These are phyloP conservation scores for Coemansia sp. DNA, from an alignment of 192 early-diverging fungal species.

Conservation along the genomic window DNA sequence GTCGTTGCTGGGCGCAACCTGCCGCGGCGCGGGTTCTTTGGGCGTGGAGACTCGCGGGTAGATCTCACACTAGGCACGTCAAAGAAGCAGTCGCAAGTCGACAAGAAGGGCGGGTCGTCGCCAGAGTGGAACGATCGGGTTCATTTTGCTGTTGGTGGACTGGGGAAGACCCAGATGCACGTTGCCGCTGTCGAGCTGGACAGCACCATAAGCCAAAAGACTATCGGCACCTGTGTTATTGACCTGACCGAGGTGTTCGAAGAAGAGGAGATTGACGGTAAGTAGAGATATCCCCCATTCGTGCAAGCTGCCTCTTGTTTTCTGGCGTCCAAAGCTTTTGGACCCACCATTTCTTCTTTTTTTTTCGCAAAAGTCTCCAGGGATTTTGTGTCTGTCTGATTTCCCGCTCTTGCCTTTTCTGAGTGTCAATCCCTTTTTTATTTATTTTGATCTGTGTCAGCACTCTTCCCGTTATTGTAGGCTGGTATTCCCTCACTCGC, in stretches of 20 bases:
- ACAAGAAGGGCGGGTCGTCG: conserved; percentile 53
- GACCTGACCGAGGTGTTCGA: conserved; percentile 48
- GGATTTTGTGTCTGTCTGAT: not conserved
- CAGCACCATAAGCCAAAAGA: conserved; percentile 28
- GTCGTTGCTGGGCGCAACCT: conserved; percentile 52
- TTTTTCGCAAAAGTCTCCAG: no score
- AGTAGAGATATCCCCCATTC: not conserved
- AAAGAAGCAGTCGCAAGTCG: conserved; percentile 46
- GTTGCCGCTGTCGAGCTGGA: conserved; percentile 48
- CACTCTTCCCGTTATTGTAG: conserved; percentile 15
- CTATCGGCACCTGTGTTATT: conserved; percentile 46
- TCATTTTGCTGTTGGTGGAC: conserved; percentile 35
- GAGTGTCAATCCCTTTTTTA: conserved; percentile 6
- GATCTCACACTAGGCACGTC: conserved; percentile 43
- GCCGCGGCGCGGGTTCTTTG: conserved; percentile 42
- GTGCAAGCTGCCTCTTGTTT: no score
- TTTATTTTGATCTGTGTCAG: not conserved
- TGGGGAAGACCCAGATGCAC: conserved; percentile 42
- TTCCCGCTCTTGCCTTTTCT: not conserved
- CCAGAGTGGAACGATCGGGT: conserved; percentile 55
- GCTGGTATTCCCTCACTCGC: conserved; percentile 48
- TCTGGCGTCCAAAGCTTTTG: not conserved
- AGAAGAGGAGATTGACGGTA: conserved; percentile 53
- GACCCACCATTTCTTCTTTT: not conserved
- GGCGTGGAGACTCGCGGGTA: conserved; percentile 47